A percentile compares a stretch with the other conserved stretches of the same genome.
These are phyloP conservation scores for Carallia brachiata DNA, from an alignment of 345 rosid genomes.

Conservation along the genomic window DNA sequence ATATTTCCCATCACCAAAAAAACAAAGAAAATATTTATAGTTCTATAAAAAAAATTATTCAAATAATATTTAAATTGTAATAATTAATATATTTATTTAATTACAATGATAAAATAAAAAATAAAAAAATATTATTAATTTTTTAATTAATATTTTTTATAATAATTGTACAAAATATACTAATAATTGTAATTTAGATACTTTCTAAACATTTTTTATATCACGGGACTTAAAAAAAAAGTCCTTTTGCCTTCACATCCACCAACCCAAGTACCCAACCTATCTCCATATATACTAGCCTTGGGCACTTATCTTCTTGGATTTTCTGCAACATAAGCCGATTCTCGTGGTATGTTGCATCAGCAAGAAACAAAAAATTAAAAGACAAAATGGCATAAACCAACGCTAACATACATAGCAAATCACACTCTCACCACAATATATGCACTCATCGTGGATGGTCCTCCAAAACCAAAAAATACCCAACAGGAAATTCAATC, in stretches of 20 bases:
- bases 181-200: no score
- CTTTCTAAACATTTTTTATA: no score
- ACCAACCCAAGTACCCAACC: conserved; percentile 33
- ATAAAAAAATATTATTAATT: no score
- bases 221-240: conserved; percentile 17
- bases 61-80: no score
- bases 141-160: no score
- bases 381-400: neutral
- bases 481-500: neutral
- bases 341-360: conserved; percentile 37
- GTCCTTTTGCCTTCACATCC: conserved; percentile 42
- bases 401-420: neutral
- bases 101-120: no score
- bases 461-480: neutral
- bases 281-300: conserved; percentile 15
- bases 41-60: no score
- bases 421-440: conserved; percentile 12
- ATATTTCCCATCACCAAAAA: conserved; percentile 14
- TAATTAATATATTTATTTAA: no score
- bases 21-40: no score
- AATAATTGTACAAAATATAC: no score
- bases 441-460: conserved; percentile 18
- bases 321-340: conserved; percentile 28
- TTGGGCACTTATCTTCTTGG: conserved; percentile 43
- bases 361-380: conserved; percentile 17